Base-by-base conservation (phyloP, 768 basidiomycete genomes). In the Kockovaella imperatae region DNA sequence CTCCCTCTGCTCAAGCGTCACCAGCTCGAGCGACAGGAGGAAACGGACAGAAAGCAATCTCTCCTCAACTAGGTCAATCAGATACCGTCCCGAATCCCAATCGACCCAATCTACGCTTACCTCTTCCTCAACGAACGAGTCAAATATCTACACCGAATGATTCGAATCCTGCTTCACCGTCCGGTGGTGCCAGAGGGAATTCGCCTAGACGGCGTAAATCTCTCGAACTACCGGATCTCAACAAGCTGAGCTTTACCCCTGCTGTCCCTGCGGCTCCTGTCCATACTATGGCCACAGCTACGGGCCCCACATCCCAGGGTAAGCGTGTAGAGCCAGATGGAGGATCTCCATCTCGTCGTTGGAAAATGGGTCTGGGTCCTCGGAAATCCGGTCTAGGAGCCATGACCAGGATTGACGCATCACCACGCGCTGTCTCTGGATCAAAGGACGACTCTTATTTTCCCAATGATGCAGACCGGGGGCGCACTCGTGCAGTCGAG, bases 211-310 rank as follows among this genome's bases (percentile, higher is more conserved):
- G 69, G 15, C 45, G 69, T 11, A 70, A 70, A 55, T 68, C 67
- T n/a, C 55, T 70, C 18, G 69, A 70, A 53, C 47, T 70, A 23
- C 69, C 69, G 2, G 69, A 70, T 48, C 48, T 70, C n/a, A 70
- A 70, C 40, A 64, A 60, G 42, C 43, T 70, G n/a, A 54, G 56
- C 10, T 66, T 70, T 40, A 70, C 69, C 3, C 66, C 63, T 11
- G 60, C 60, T 11, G 68, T 67, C 3, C 66, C 63, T 11, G 60
- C 60, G 8, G 57, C 60, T 5, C 61, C 59, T 1, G 59, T 60
- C 25, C 48, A 59, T 2, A 58, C 59, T 11, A 57, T 47, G 21
- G 53, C 62, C 11, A 60, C 60, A 8, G 48, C 53, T 38, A 60
- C 64, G 39, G 40, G 21, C 50, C 45, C 14, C 55, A 21, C 35